Conservation (phyloP, 2,329 filamentous ascomycete species). For the Fusarium metavorans region DNA sequence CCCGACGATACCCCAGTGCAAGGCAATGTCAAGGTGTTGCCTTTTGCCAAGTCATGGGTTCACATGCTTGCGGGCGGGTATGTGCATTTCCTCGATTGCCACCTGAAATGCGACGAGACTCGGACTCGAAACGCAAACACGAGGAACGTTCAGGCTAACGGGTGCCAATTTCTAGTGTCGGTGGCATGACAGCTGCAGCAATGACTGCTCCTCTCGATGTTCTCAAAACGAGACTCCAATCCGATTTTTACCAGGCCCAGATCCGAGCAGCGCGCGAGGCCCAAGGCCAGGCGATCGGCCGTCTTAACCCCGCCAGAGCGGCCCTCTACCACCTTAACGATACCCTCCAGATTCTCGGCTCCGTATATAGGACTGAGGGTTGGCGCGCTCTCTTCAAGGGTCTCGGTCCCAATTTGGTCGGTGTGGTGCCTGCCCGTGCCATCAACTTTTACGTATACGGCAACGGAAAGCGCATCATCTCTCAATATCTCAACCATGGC, state of each 20-base stretch:
- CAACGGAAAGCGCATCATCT: conserved; percentile 87
- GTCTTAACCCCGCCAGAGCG: conserved; percentile 73
- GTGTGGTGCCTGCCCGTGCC: conserved; percentile 87
- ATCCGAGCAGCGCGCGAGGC: conserved; percentile 76
- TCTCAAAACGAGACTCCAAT: conserved; percentile 91
- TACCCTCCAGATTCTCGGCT: conserved; percentile 85
- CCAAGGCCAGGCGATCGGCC: conserved; percentile 59
- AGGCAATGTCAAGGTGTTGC: conserved; percentile 55
- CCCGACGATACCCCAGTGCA: conserved; percentile 55
- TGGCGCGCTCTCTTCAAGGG: conserved; percentile 93
- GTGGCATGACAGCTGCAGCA: conserved; percentile 91
- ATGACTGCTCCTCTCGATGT: conserved; percentile 95
- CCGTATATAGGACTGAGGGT: conserved; percentile 85
- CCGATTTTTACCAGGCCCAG: conserved; percentile 92
- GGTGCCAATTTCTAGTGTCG: conserved; percentile 66
- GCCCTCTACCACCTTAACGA: conserved; percentile 82
- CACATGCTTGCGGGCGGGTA: conserved; percentile 94
- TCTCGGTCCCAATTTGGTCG: conserved; percentile 88
- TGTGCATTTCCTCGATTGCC: conserved; percentile 44
- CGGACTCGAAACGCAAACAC: not conserved
- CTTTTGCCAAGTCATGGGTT: conserved; percentile 84
- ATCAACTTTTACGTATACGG: conserved; percentile 97
- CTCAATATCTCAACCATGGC: conserved; percentile 78
- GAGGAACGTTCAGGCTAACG: conserved; percentile 22
- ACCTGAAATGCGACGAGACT: not conserved